These are phyloP conservation scores for Euphrasia arctica DNA, from an alignment of 305 asterid genomes.

Conservation along the genomic window DNA sequence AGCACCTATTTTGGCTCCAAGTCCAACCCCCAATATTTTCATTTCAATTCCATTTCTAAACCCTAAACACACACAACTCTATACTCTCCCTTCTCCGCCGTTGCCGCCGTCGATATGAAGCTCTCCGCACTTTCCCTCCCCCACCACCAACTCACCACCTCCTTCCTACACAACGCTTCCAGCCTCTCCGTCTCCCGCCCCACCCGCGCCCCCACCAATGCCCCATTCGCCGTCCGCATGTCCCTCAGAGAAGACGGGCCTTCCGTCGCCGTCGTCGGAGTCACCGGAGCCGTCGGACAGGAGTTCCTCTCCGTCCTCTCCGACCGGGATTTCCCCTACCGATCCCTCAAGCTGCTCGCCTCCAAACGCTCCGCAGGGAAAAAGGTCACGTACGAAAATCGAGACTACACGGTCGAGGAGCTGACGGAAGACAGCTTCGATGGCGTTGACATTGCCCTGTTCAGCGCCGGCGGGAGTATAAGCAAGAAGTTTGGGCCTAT, in stretches of 20 bases:
- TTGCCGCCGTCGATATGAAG: constrained; percentile 33
- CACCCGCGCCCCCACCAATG: constrained; percentile 26
- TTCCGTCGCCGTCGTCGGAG: constrained; percentile 79
- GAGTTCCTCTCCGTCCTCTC: constrained; percentile 86
- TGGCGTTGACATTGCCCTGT: constrained; percentile 70
- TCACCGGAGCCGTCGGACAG: constrained; percentile 92
- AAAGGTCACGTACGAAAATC: constrained; percentile 41
- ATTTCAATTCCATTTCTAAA: constrained; percentile 7
- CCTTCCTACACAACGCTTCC: constrained; percentile 34
- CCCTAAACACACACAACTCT: constrained; percentile 26
- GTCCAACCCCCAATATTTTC: too few species aligned
- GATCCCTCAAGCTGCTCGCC: constrained; percentile 75
- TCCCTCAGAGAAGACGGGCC: constrained; percentile 79
- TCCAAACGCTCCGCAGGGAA: constrained; percentile 77
- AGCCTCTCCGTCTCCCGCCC: constrained; percentile 28
- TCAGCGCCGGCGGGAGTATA: constrained; percentile 89
- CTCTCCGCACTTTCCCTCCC: constrained; percentile 39
- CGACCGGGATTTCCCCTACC: constrained; percentile 76
- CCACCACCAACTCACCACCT: constrained; percentile 32
- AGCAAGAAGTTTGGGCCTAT: constrained; percentile 82
- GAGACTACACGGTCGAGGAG: constrained; percentile 53
- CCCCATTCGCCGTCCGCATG: constrained; percentile 52
- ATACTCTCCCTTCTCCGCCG: constrained; percentile 26
- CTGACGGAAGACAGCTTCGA: constrained; percentile 60
- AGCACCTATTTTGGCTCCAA: too few species aligned